These are phyloP conservation scores for Tuber brumale DNA, from an alignment of 495 filamentous ascomycete genomes.

Conservation along the genomic window DNA sequence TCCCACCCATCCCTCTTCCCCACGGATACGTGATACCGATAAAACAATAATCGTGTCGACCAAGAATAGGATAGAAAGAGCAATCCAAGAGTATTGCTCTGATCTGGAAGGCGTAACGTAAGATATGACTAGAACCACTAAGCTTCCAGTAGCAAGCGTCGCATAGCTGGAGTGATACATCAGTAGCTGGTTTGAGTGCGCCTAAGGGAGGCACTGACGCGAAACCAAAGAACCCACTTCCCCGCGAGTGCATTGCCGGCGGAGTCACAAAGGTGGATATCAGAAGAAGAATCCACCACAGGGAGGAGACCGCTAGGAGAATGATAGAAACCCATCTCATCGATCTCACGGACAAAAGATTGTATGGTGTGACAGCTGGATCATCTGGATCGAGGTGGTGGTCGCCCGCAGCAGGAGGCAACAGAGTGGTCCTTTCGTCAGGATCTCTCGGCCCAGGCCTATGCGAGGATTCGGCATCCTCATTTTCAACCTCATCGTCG, in stretches of 20 bases:
- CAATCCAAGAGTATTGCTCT: constrained; percentile 60
- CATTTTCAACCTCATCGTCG: constrained; percentile 42
- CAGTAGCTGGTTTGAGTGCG: background rate
- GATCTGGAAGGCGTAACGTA: constrained; percentile 75
- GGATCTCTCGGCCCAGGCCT: constrained; percentile 43
- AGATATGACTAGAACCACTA: constrained; percentile 74
- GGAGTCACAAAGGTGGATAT: constrained; percentile 82
- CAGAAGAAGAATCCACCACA: constrained; percentile 86
- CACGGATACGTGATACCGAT: constrained; percentile 60
- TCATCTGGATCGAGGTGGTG: constrained; percentile 78
- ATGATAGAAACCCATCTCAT: constrained; percentile 66
- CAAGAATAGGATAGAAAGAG: constrained; percentile 65
- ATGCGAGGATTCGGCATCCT: constrained; percentile 27
- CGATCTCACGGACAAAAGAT: constrained; percentile 79
- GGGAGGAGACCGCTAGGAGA: constrained; percentile 65
- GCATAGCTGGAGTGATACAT: constrained; percentile 50
- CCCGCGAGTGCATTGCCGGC: constrained; percentile 73
- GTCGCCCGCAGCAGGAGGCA: constrained; percentile 53
- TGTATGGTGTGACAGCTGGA: constrained; percentile 92
- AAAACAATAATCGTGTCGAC: constrained; percentile 73
- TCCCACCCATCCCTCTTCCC: constrained; percentile 86
- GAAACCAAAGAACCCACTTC: constrained; percentile 85
- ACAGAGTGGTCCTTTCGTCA: constrained; percentile 68
- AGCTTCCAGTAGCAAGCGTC: constrained; percentile 62
- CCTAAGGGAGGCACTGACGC: constrained; percentile 40